These are phyloP conservation scores for Tulasnella sp. DNA, from an alignment of 768 basidiomycete species.

Conservation along the genomic window DNA sequence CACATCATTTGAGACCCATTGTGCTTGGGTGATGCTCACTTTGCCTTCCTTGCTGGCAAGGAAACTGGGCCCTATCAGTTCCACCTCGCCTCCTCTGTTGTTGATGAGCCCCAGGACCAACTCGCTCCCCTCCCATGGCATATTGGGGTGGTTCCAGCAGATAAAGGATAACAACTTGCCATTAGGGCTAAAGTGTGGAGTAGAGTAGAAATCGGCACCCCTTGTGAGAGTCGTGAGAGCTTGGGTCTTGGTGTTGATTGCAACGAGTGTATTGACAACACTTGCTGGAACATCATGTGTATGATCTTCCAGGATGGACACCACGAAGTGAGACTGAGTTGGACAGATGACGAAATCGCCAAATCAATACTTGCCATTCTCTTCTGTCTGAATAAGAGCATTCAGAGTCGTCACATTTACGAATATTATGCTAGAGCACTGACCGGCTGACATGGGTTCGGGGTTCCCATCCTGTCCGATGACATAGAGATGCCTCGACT, in stretches of 20 bases:
- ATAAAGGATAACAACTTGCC: slow-evolving; percentile 51
- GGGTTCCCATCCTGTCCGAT: slow-evolving; percentile 28
- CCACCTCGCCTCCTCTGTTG: slow-evolving; percentile 22
- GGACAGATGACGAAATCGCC: slow-evolving; percentile 56
- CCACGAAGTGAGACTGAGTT: slow-evolving; percentile 39
- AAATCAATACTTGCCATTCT: slow-evolving; percentile 45
- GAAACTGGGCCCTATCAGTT: slow-evolving; percentile 30
- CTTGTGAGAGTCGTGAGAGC: slow-evolving; percentile 37
- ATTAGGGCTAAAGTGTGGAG: slow-evolving; percentile 48
- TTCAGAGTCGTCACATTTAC: neutral
- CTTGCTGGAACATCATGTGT: slow-evolving; percentile 40
- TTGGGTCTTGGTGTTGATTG: slow-evolving; percentile 42
- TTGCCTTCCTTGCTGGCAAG: slow-evolving; percentile 44
- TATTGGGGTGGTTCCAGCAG: slow-evolving; percentile 53
- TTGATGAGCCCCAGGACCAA: slow-evolving; percentile 22
- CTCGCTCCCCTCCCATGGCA: slow-evolving; percentile 62
- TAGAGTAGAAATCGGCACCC: slow-evolving; percentile 64
- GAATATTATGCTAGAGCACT: neutral
- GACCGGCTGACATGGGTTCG: slow-evolving; percentile 53
- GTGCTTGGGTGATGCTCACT: slow-evolving; percentile 48
- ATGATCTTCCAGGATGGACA: slow-evolving; percentile 63
- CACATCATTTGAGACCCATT: slow-evolving; percentile 45
- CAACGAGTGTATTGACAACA: slow-evolving; percentile 46
- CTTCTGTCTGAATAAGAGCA: too few species aligned
- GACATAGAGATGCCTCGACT: slow-evolving; percentile 44